Base-by-base conservation (phyloP, 345 rosid genomes). In the Citrus reticulata region DNA sequence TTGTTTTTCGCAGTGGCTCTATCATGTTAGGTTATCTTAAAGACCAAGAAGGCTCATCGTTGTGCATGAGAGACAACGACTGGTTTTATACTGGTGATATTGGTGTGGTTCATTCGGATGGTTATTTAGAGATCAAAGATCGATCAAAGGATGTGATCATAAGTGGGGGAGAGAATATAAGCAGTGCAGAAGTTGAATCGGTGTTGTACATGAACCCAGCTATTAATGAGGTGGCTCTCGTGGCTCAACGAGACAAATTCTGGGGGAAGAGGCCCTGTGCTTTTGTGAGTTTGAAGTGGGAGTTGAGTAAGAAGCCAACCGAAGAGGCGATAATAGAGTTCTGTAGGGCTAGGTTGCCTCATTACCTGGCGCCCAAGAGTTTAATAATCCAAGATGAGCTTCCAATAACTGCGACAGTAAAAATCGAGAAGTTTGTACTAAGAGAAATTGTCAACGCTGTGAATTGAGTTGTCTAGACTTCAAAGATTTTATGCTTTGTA, bases 241-340 rank as follows among this genome's bases (percentile, higher is more conserved):
- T 82, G 17, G 85, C 81, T 2, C 39, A 79, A 62, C 85, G 81
- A 1, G 83, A 85, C 30, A 49, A 80, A 37, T 61, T 64, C 0
- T 82, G 85, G 85, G 84, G 83, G 57, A 76, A 82, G 55, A 79
- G 82, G 3, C 82, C 85, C 1, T 80, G 87, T 67, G 87, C 87
- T 19, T 82, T 85, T 75, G 83, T 85, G 16, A 42, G 0, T 11
- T 42, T 42, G 51, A 42, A 42, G 51, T 0, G 51, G 77, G 70
- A 77, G 60, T 8, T 34, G 40, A 22, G n/a, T 37, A 5, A 59
- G 57, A 4, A 30, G 9, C 5, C 62, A 8, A 29, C 27, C 6
- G 62, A 74, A 13, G 24, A 65, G 46, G 87, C 77, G 4, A 70
- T 85, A 17, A 73, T 77, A 2, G 79, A 77, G 1, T 82, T 60